Evolutionary conservation across 371 early-diverging fungal species (phyloP), one percentile per base, ranked within the genome.

Genomic region (Mortierella sp.): DNA sequence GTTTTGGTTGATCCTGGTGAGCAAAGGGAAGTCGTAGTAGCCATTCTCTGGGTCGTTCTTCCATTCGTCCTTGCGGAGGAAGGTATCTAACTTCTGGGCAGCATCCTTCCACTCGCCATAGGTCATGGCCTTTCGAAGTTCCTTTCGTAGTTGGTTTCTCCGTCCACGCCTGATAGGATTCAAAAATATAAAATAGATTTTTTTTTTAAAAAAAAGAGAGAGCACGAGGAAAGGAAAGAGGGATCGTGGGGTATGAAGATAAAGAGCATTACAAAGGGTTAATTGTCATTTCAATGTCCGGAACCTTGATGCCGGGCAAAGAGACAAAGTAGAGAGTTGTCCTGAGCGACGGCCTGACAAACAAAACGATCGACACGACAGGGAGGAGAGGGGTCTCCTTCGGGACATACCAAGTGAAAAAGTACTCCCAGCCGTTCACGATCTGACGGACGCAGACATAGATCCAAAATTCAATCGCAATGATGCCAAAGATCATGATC

Each of bases 61-160:
- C 96, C 96, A 96, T 25, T 83, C 84, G 64, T 91, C 88, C 72
- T 90, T 90, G 28, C 84, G 83, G 80, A 95, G 84, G 67, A 87
- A 88, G 6, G 76, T 75, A 75, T 96, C 96, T 29, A 96, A 70
- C 45, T 81, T 80, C n/a, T 85, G 75, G 0, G 95, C 96, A 4
- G 87, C 85, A 28, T 77, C 81, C 56, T 87, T 87, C 93, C 95
- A 95, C 70, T 92, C 92, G 62, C 87, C 85, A 75, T 92, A 93
- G 1, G 81, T 84, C 9, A 71, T 79, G 1, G 91, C 85, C 19
- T 77, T 76, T 56, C 86, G 81, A 52, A 92, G 80, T 15, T 80
- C 70, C 56, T 84, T 72, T 29, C 90, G 86, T 51, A 90, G 81
- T 16, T 43, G 69, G 52, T 82, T 79, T n/a, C 86, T 82, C 52